Conservation (phyloP, 441 rosid genomes). For the Corymbia citriodora region DNA sequence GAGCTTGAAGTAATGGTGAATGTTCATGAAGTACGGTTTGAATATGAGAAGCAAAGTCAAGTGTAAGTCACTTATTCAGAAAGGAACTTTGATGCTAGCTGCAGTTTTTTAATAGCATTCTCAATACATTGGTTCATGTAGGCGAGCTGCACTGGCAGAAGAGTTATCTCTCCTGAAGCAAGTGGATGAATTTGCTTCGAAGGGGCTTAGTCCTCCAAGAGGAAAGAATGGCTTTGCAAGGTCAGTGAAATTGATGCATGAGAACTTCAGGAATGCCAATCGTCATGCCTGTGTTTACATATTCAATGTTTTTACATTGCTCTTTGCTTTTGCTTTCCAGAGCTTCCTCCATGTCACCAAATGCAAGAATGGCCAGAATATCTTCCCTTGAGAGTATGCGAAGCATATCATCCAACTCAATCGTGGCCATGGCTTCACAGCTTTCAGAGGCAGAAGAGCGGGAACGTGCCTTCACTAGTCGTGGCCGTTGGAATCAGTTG, state of each 20-base stretch:
- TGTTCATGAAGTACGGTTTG: slow-evolving; percentile 97
- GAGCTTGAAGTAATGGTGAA: slow-evolving; percentile 98
- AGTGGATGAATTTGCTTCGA: slow-evolving; percentile 85
- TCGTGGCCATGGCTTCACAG: slow-evolving; percentile 98
- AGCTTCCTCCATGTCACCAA: slow-evolving; percentile 93
- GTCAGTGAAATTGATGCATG: slow-evolving; percentile 24
- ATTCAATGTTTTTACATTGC: slow-evolving; percentile 1
- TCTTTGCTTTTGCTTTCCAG: slow-evolving; percentile 29
- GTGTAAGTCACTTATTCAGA: slow-evolving; percentile 50
- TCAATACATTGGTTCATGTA: slow-evolving; percentile 20
- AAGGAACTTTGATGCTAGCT: not conserved
- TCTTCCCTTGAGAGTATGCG: slow-evolving; percentile 93
- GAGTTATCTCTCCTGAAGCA: slow-evolving; percentile 87
- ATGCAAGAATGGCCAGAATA: slow-evolving; percentile 82
- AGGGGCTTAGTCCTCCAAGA: slow-evolving; percentile 94
- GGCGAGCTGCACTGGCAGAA: slow-evolving; percentile 94
- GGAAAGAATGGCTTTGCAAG: slow-evolving; percentile 91
- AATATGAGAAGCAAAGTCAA: slow-evolving; percentile 97
- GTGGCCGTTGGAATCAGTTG: slow-evolving; percentile 98
- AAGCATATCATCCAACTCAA: slow-evolving; percentile 84
- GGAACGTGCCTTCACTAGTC: slow-evolving; percentile 75
- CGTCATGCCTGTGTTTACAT: not conserved
- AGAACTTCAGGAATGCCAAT: not conserved
- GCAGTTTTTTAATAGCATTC: not conserved
- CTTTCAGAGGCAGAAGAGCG: slow-evolving; percentile 98